Conservation (phyloP, 225 moss, liverwort and hornwort species). For the Physcomitrium patens region DNA sequence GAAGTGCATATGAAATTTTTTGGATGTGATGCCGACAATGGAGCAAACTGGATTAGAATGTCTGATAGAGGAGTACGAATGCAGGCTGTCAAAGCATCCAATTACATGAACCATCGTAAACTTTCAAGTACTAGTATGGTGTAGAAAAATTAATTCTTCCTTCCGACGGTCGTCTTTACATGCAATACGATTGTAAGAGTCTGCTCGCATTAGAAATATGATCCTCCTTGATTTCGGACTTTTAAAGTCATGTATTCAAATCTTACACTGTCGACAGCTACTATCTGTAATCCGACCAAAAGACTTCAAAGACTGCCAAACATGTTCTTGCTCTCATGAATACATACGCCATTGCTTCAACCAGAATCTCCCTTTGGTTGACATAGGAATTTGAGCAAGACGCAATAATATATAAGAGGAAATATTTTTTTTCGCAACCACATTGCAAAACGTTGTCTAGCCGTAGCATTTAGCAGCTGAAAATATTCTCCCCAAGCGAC, state of each 20-base stretch:
- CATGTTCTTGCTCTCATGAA: neutral
- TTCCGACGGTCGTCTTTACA: neutral
- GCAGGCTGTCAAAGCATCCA: neutral
- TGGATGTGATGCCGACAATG: constrained; percentile 4
- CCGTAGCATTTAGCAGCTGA: constrained; percentile 13
- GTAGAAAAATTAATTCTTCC: neutral
- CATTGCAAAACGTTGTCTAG: constrained; percentile 15
- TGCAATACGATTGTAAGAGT: constrained; percentile 1
- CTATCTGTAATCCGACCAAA: neutral
- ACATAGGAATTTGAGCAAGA: neutral
- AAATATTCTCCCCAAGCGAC: neutral
- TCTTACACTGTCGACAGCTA: neutral
- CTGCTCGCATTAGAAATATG: neutral
- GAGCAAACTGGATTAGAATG: constrained; percentile 14
- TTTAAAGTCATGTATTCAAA: neutral
- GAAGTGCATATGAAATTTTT: neutral
- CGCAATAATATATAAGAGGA: neutral
- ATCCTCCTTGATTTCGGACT: neutral
- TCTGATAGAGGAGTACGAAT: constrained; percentile 9
- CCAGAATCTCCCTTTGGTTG: neutral
- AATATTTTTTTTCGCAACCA: neutral
- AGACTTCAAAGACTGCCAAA: constrained; percentile 7
- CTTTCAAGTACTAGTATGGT: constrained; percentile 17
- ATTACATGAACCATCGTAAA: neutral
- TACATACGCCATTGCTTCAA: neutral